phyloP scores from a whole-genome alignment of 805 yeast genomes.

The Zygosaccharomyces bailii region DNA sequence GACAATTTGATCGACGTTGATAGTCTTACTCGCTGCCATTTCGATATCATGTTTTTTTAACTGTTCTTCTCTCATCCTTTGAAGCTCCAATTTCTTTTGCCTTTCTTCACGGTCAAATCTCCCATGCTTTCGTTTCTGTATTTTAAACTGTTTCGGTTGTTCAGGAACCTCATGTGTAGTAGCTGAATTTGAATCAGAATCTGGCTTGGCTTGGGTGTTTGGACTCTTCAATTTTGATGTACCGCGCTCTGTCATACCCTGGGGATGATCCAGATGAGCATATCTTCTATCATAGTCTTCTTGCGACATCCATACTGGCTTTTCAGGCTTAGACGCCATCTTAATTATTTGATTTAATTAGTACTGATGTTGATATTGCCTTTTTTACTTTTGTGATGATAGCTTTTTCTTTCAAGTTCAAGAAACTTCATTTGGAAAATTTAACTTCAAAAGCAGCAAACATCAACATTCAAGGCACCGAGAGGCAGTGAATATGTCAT shows the following conservation, averaged over 20 bases:
- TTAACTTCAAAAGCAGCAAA: too few relatives aligned
- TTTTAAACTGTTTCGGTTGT: slow-evolving; percentile 16
- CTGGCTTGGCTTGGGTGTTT: slow-evolving; percentile 21
- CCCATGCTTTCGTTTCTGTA: slow-evolving; percentile 31
- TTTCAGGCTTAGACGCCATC: slow-evolving; percentile 31
- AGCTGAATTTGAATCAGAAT: slow-evolving; percentile 8
- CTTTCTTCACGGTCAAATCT: slow-evolving; percentile 35
- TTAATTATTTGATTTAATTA: background rate
- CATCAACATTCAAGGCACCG: background rate
- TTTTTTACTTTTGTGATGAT: background rate
- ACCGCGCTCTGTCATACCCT: slow-evolving; percentile 10
- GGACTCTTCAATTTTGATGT: slow-evolving; percentile 12
- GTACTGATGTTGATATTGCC: background rate
- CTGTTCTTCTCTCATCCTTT: slow-evolving; percentile 35
- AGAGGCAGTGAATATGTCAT: slow-evolving; percentile 13
- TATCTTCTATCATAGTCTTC: slow-evolving; percentile 36
- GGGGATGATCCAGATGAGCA: slow-evolving; percentile 17
- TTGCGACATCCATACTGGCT: slow-evolving; percentile 39
- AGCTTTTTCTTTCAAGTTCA: background rate
- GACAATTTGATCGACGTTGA: slow-evolving; percentile 61
- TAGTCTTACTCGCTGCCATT: slow-evolving; percentile 38
- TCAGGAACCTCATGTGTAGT: slow-evolving; percentile 8
- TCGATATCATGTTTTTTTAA: slow-evolving; percentile 36
- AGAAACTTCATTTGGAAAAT: too few relatives aligned
- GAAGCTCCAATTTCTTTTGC: slow-evolving; percentile 32